These are phyloP conservation scores for Neoarthrinium moseri DNA, from an alignment of 2,329 filamentous ascomycete genomes.

Conservation along the genomic window DNA sequence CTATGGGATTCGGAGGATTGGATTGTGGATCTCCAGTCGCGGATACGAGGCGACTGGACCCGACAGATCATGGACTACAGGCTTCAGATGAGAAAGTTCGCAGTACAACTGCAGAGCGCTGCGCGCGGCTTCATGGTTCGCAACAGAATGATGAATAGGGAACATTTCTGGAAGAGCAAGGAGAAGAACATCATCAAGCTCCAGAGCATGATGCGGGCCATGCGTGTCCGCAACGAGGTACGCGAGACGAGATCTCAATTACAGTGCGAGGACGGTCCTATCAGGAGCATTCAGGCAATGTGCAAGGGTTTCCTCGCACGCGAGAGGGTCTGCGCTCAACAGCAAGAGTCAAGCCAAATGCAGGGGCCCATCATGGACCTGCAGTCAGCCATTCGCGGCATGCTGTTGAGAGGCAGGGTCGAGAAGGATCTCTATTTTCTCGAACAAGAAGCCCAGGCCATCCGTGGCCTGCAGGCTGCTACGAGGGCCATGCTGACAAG, in stretches of 20 bases:
- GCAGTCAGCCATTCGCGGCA: slow-evolving; percentile 68
- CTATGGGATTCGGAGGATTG: slow-evolving; percentile 84
- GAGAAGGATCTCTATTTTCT: slow-evolving; percentile 50
- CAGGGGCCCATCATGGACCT: slow-evolving; percentile 54
- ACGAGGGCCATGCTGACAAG: slow-evolving; percentile 62
- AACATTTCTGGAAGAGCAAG: slow-evolving; percentile 67
- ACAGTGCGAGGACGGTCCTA: slow-evolving; percentile 59
- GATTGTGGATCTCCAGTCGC: slow-evolving; percentile 79
- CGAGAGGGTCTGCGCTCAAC: slow-evolving; percentile 53
- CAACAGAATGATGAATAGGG: slow-evolving; percentile 57
- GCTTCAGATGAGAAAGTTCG: slow-evolving; percentile 78
- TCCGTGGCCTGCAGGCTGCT: slow-evolving; percentile 63
- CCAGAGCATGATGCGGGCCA: slow-evolving; percentile 77
- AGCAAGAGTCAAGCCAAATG: slow-evolving; percentile 51
- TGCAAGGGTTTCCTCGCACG: slow-evolving; percentile 68
- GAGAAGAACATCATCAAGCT: slow-evolving; percentile 74
- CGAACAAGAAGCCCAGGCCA: slow-evolving; percentile 46
- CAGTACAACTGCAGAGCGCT: slow-evolving; percentile 75
- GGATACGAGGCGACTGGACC: slow-evolving; percentile 83
- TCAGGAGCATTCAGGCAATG: slow-evolving; percentile 63
- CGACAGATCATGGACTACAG: slow-evolving; percentile 81
- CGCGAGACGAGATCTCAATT: slow-evolving; percentile 57
- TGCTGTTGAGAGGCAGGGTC: slow-evolving; percentile 55
- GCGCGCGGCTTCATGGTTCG: slow-evolving; percentile 75
- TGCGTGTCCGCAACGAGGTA: slow-evolving; percentile 61